Conservation (phyloP, 371 early-diverging fungal genomes). For the Mucor racemosus region DNA sequence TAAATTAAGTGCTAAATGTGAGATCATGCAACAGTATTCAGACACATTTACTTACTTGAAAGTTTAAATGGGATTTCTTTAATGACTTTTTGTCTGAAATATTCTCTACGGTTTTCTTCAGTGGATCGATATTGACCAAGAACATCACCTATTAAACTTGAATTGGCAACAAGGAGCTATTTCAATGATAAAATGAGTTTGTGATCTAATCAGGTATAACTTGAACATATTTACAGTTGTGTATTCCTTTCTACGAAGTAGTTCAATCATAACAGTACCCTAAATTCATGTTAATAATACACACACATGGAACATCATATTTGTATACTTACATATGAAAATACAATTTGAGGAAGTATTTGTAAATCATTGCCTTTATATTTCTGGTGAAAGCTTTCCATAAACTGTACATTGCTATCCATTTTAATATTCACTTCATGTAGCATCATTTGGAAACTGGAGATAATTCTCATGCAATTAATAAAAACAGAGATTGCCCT, state of each 20-base stretch:
- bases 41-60: conserved; percentile 26
- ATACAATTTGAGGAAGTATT: conserved; percentile 31
- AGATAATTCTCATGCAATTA: conserved; percentile 41
- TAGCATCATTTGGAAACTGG: conserved; percentile 59
- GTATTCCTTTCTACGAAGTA: conserved; percentile 76
- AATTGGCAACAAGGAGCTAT: conserved; percentile 58
- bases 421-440: conserved; percentile 31
- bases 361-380: conserved; percentile 29
- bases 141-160: conserved; percentile 66
- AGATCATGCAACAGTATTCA: not conserved
- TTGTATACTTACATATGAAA: conserved; percentile 42
- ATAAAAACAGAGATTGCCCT: conserved; percentile 44
- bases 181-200: not conserved
- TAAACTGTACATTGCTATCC: conserved; percentile 26
- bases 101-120: conserved; percentile 69
- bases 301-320: too few species aligned
- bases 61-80: conserved; percentile 66
- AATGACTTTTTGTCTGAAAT: conserved; percentile 61
- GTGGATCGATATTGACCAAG: conserved; percentile 59
- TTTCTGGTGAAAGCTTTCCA: conserved; percentile 33
- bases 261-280: conserved; percentile 74
- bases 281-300: conserved; percentile 9
- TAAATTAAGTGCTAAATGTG: not conserved
- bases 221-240: conserved; percentile 39
- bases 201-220: not conserved